These are phyloP conservation scores for Paramecium tetraurelia DNA, from an alignment of 73 alveolate species.

Conservation along the genomic window DNA sequence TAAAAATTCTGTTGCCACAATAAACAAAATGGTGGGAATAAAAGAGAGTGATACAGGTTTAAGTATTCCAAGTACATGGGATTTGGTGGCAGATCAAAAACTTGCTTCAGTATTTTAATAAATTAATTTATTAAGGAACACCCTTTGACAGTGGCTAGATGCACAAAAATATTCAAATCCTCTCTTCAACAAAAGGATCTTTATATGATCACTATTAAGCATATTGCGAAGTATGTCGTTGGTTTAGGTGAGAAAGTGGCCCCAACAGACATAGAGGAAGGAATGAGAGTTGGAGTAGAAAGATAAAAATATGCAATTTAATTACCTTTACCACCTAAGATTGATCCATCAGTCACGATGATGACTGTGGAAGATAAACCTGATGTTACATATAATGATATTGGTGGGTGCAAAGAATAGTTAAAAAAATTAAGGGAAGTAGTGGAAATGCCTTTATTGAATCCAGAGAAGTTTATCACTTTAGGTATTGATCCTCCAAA, in stretches of 20 bases:
- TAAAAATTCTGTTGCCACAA: slow-evolving; percentile 77
- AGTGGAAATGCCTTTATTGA: slow-evolving; percentile 86
- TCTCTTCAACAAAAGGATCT: slow-evolving; percentile 70
- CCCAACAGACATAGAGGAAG: slow-evolving; percentile 99
- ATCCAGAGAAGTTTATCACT: slow-evolving; percentile 85
- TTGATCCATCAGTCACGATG: slow-evolving; percentile 99
- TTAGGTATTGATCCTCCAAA: slow-evolving; percentile 73
- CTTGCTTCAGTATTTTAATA: slow-evolving; percentile 58
- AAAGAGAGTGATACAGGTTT: slow-evolving; percentile 96
- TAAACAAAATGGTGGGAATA: slow-evolving; percentile 89
- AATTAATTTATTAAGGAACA: slow-evolving; percentile 41
- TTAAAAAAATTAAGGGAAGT: slow-evolving; percentile 84
- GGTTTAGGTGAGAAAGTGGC: slow-evolving; percentile 98
- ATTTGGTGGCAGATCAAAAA: slow-evolving; percentile 62
- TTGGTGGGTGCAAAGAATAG: slow-evolving; percentile 99
- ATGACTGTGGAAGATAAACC: slow-evolving; percentile 99
- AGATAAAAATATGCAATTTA: slow-evolving; percentile 89
- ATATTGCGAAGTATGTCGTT: slow-evolving; percentile 98
- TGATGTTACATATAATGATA: slow-evolving; percentile 98
- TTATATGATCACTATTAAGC: slow-evolving; percentile 95
- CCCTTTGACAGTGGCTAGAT: slow-evolving; percentile 55
- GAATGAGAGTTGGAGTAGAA: slow-evolving; percentile 99
- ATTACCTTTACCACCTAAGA: slow-evolving; percentile 98
- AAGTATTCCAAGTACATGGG: slow-evolving; percentile 92
- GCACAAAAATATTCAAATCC: slow-evolving; percentile 43